These are phyloP conservation scores for Tricholoma terreum DNA, from an alignment of 768 basidiomycete genomes.

Conservation along the genomic window DNA sequence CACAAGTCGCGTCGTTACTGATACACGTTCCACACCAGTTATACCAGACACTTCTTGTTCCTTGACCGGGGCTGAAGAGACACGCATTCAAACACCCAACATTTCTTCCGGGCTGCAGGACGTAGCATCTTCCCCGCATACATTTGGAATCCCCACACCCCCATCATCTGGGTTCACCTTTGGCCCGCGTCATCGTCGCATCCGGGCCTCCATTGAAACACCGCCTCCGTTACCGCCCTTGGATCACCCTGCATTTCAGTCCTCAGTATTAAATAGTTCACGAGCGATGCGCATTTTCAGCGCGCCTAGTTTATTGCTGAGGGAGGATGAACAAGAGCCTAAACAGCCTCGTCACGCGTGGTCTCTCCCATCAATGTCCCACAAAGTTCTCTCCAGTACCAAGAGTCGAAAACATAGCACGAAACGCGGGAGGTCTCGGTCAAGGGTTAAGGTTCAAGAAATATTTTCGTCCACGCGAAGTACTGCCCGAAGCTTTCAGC, in stretches of 20 bases:
- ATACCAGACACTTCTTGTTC: background rate
- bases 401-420: slow-evolving; percentile 1
- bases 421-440: slow-evolving; percentile 14
- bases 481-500: slow-evolving; percentile 7
- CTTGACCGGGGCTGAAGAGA: background rate
- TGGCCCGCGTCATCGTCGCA: slow-evolving; percentile 15
- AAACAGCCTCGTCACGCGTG: slow-evolving; percentile 17
- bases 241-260: slow-evolving; percentile 39
- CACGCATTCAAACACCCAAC: background rate
- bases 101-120: slow-evolving; percentile 11
- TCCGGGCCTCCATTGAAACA: slow-evolving; percentile 28
- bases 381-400: slow-evolving; percentile 7
- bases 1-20: background rate
- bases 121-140: slow-evolving; percentile 28
- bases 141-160: slow-evolving; percentile 32
- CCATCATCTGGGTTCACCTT: slow-evolving; percentile 28
- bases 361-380: slow-evolving; percentile 21
- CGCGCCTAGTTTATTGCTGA: background rate
- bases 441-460: slow-evolving; percentile 7
- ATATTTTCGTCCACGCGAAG: slow-evolving; percentile 7
- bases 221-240: slow-evolving; percentile 57
- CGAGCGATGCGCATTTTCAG: slow-evolving; percentile 1
- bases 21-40: background rate
- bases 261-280: slow-evolving; percentile 1
- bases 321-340: background rate